These are phyloP conservation scores for Pseudopyrenochaeta lycopersici DNA, from an alignment of 2,329 filamentous ascomycete genomes.

Conservation along the genomic window DNA sequence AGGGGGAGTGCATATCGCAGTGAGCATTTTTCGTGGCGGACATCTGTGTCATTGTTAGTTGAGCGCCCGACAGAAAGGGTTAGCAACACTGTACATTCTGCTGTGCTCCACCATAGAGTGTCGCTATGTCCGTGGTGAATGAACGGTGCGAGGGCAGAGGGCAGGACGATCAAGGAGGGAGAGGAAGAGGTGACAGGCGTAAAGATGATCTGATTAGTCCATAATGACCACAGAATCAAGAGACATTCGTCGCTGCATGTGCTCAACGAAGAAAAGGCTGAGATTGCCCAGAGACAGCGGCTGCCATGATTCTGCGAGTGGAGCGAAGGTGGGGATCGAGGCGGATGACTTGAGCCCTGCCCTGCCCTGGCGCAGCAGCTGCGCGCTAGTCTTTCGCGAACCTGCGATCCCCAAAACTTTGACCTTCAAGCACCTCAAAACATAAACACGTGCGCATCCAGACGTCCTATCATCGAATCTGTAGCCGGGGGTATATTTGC, in stretches of 20 bases:
- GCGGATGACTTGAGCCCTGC: slow-evolving; percentile 13
- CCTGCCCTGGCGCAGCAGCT: slow-evolving; percentile 5
- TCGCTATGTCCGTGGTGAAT: not conserved
- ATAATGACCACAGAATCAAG: not conserved
- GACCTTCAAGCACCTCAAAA: slow-evolving; percentile 23
- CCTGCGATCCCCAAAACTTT: slow-evolving; percentile 22
- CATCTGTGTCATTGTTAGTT: slow-evolving; percentile 9
- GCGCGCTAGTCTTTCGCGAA: slow-evolving; percentile 24
- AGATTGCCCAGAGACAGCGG: not conserved
- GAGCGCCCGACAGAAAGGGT: not conserved
- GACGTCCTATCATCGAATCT: slow-evolving; percentile 1
- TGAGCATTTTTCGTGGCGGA: not conserved
- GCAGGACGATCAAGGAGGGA: too few relatives aligned
- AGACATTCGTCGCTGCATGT: not conserved
- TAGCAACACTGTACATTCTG: slow-evolving; percentile 7
- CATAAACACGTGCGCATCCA: slow-evolving; percentile 16
- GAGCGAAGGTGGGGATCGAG: slow-evolving; percentile 15
- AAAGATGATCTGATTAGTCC: too few relatives aligned
- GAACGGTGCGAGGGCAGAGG: slow-evolving; percentile 4
- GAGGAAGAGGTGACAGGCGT: too few relatives aligned
- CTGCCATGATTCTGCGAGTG: slow-evolving; percentile 14
- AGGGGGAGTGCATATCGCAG: slow-evolving; percentile 1
- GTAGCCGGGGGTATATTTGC: not conserved
- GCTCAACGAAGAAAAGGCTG: not conserved
- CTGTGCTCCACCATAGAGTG: not conserved